phyloP scores from a whole-genome alignment of 2,329 filamentous ascomycete species.

The Ophiocordyceps australis region DNA sequence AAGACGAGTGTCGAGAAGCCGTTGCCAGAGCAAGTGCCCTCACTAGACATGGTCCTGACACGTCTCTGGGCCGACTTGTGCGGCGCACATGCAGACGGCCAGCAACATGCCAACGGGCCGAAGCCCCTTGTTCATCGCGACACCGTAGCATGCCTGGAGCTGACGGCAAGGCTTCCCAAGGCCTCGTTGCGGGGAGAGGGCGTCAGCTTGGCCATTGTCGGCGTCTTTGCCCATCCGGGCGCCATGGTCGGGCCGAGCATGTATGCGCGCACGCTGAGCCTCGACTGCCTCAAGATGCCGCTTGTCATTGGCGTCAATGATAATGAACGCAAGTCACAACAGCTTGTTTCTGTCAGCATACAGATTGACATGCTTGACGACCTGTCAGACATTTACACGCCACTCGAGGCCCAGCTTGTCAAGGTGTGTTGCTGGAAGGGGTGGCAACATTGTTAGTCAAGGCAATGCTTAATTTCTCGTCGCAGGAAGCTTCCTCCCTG shows the following conservation, averaged over 20 bases:
- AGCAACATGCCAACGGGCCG: constrained; percentile 1
- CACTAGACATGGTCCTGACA: constrained; percentile 11
- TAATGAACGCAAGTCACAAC: constrained; percentile 49
- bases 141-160: constrained; percentile 24
- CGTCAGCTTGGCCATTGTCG: constrained; percentile 30
- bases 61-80: constrained; percentile 14
- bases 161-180: constrained; percentile 45
- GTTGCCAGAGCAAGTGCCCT: constrained; percentile 1
- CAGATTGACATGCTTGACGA: constrained; percentile 35
- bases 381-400: constrained; percentile 28
- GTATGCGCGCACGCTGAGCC: constrained; percentile 19
- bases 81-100: constrained; percentile 6
- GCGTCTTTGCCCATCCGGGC: constrained; percentile 20
- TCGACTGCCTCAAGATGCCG: constrained; percentile 43
- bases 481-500: too few relatives aligned
- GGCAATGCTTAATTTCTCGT: too few relatives aligned
- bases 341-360: constrained; percentile 45
- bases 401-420: constrained; percentile 40
- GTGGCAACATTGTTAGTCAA: too few relatives aligned
- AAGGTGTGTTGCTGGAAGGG: too few relatives aligned
- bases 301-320: constrained; percentile 55
- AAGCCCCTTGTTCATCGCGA: constrained; percentile 11
- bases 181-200: constrained; percentile 47
- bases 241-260: constrained; percentile 6
- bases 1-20: constrained; percentile 24